Evolutionary conservation across 192 early-diverging fungal species (phyloP), one percentile per base, ranked within the genome.

Genomic region (Umbelopsis isabellina): DNA sequence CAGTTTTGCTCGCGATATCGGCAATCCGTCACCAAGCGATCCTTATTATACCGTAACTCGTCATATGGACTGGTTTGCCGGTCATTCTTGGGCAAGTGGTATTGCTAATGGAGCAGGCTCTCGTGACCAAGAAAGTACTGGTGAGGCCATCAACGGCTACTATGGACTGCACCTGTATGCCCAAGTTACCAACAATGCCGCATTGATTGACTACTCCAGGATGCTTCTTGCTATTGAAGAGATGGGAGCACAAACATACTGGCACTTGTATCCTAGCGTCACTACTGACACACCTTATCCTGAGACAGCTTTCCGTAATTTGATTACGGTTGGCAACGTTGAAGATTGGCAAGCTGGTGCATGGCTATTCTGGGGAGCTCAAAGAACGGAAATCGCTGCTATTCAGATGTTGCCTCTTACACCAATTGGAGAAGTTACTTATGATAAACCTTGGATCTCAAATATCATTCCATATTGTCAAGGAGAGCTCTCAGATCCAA

Each of bases 41-140:
- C 15, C 66, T 25, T 77, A 75, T 49, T 87, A 83, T 66, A 75
- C 86, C 13, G 80, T 52, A 52, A 78, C 82, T 70, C 80, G 86
- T 0, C 79, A 85, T 65, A 81, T 82, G 70, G 86, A 87, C 49
- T 74, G 79, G 8, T 87, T 79, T 37, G 86, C 83, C 65, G 82
- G 82, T 50, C 86, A 87, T 66, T 85, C 84, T 49, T 87, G 86
- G 86, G 86, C 86, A 1, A 78, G 84, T 9, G 86, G 86, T 46
- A 71, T 71, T 46, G 44, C 49, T 13, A 71, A 71, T 20, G 69
- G 69, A 10, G 69, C 69, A 23, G 65, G 65, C 41, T 66, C 65
- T 13, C 81, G 83, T 48, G 83, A 87, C 71, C 83, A 85, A 33
- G 85, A 87, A 69, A 79, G 77, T 18, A 79, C 83, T 0, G 79